Evolutionary conservation across 352 stramenopile genomes (phyloP), one percentile per base, ranked within the genome.

Genomic region (Globisporangium sylvaticum): DNA sequence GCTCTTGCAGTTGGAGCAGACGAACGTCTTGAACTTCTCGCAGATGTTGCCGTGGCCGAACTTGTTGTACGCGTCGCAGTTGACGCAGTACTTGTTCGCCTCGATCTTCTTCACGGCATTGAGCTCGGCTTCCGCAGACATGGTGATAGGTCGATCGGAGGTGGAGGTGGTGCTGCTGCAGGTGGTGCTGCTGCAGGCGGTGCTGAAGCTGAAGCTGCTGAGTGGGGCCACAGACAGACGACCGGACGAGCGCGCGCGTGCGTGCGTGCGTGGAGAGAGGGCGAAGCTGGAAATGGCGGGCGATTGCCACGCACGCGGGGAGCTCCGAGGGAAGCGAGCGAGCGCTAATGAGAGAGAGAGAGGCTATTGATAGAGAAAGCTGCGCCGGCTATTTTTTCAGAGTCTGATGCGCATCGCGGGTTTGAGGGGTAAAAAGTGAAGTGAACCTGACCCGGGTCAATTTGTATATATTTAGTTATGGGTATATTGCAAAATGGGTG

Each of bases 1-100:
- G 52, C 87, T 94, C 81, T 98, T 98, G 81, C 95, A 98, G 67
- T 95, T 86, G 70, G 92, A 92, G 78, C 95, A 98, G 27, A 98
- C 90, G 77, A 98, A 98, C 63, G 87, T 93, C 62, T 77, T 94
- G 69, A 91, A 86, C 75, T 97, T 96, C 66, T 97, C 92, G 79
- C 92, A 98, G 42, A 98, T 79, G 60, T 96, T 97, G 56, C 80
- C 81, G 71, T 97, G 96, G 39, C 95, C 95, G 83, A 97, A 98
- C 76, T 93, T 89, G 74, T 83, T 89, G 77, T 92, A 87, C 62
- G 77, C 79, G 62, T 83, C 82, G 71, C 89, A 96, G 76, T 96
- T 96, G 62, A 78, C 81, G 71, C 89, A 96, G 50, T 71, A 81
- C 68, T 92, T 90, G 81, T 96, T 96, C 64, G 68, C 73, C 70